Evolutionary conservation across 257 asterid species (phyloP), one percentile per base, ranked within the genome.

Genomic region (Hygrophila difformis): DNA sequence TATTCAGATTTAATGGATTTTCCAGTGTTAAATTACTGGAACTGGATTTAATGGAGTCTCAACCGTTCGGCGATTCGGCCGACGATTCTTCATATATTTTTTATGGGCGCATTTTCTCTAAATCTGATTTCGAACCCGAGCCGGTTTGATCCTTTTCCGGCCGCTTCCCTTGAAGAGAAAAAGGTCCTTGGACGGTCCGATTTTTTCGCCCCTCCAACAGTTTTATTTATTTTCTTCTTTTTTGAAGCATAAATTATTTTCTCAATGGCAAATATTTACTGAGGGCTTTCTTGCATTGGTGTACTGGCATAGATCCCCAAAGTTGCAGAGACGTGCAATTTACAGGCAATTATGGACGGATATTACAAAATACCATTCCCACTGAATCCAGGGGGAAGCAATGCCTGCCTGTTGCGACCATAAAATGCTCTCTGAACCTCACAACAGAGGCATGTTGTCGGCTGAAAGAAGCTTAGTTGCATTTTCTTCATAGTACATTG

Each of bases 301-400:
- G 16, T 39, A 59, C 31, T 21, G 56, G 48, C 60, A 57, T 82
- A 88, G 98, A 80, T 82, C n/a, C 88, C 96, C 8, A 78, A 82
- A 68, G 78, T 91, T 43, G 98, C 93, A 17, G 74, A 56, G 33
- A 91, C 98, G 29, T 91, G 98, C 77, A 91, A 86, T 53, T 67
- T 86, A 14, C 70, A 47, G 42, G 92, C 80, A 5, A 80, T 80
- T 7, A 82, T 79, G 93, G 93, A 82, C 51, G 96, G 96, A 9
- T 91, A 86, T 70, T 91, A 77, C 75, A 77, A 72, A 53, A 71
- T 39, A 51, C 93, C 86, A 13, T 91, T 91, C 67, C 98, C 98
- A 5, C 56, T 91, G 44, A 91, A 91, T 65, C 96, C 98, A 3
- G 81, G 98, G 1, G 46, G 78, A 23, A 91, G 22, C 66, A 12